Conservation (phyloP, 192 early-diverging fungal genomes). For the Borealophlyctis nickersoniae region DNA sequence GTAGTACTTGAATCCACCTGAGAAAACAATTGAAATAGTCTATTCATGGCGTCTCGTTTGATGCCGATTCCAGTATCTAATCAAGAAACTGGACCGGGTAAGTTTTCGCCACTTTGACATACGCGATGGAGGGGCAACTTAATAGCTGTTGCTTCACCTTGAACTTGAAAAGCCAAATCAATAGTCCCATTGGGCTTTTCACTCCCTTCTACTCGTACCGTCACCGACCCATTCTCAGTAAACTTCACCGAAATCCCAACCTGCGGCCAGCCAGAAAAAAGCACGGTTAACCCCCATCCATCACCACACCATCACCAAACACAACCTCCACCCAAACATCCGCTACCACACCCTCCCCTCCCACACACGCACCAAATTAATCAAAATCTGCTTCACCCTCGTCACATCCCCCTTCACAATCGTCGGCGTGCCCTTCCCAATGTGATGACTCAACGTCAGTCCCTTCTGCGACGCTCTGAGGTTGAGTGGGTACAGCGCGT, state of each 20-base stretch:
- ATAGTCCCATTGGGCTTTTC: not conserved
- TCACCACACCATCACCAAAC: not conserved
- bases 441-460: conserved; percentile 60
- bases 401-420: conserved; percentile 47
- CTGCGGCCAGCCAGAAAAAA: not conserved
- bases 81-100: not conserved
- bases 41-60: conserved; percentile 64
- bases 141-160: not conserved
- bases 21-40: conserved; percentile 83
- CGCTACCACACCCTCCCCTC: not conserved
- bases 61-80: conserved; percentile 86
- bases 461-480: conserved; percentile 75
- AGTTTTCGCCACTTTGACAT: not conserved
- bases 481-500: conserved; percentile 66
- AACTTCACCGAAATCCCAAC: conserved; percentile 49
- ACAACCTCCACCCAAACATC: not conserved
- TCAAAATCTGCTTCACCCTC: conserved; percentile 75
- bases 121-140: not conserved
- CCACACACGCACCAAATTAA: conserved; percentile 72
- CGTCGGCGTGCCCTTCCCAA: conserved; percentile 68
- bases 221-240: conserved; percentile 17
- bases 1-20: conserved; percentile 65
- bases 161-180: conserved; percentile 62
- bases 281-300: too few species aligned
- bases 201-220: conserved; percentile 21